Conservation (phyloP, 2,329 filamentous ascomycete genomes). For the Botrytis pseudocinerea region DNA sequence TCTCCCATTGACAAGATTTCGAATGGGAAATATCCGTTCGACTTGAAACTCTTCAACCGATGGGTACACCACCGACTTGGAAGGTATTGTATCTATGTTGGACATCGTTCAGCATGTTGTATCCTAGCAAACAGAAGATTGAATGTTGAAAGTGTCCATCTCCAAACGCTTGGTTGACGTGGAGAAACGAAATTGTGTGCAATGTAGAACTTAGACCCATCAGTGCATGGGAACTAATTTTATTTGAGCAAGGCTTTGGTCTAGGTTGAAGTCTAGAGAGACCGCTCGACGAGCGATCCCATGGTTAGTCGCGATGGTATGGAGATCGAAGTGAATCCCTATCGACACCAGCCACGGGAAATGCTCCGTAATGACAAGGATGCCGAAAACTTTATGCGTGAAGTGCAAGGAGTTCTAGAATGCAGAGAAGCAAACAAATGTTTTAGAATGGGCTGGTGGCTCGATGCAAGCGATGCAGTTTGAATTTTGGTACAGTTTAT, state of each 20-base stretch:
- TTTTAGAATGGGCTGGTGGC: neutral
- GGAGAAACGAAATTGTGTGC: neutral
- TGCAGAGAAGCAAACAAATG: neutral
- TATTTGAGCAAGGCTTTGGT: neutral
- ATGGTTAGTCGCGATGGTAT: slow-evolving; percentile 1
- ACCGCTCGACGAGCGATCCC: slow-evolving; percentile 6
- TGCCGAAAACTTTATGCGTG: neutral
- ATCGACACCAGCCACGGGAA: neutral
- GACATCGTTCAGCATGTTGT: slow-evolving; percentile 21
- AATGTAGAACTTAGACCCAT: neutral
- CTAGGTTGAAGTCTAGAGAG: neutral
- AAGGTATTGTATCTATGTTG: slow-evolving; percentile 18
- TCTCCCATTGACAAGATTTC: slow-evolving; percentile 29
- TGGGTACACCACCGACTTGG: slow-evolving; percentile 29
- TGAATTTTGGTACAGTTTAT: neutral
- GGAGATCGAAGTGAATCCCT: slow-evolving; percentile 13
- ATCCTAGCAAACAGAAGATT: neutral
- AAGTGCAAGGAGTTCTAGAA: neutral
- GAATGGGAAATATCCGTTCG: slow-evolving; percentile 35
- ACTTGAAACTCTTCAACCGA: slow-evolving; percentile 28
- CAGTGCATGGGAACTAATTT: neutral
- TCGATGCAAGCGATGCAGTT: no score
- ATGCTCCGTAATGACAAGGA: neutral
- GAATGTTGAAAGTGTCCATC: slow-evolving; percentile 10
- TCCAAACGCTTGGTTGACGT: neutral